A percentile compares a stretch with the other conserved stretches of the same genome.
phyloP scores from a whole-genome alignment of 2,329 filamentous ascomycete species.

The Lachnellula arida region DNA sequence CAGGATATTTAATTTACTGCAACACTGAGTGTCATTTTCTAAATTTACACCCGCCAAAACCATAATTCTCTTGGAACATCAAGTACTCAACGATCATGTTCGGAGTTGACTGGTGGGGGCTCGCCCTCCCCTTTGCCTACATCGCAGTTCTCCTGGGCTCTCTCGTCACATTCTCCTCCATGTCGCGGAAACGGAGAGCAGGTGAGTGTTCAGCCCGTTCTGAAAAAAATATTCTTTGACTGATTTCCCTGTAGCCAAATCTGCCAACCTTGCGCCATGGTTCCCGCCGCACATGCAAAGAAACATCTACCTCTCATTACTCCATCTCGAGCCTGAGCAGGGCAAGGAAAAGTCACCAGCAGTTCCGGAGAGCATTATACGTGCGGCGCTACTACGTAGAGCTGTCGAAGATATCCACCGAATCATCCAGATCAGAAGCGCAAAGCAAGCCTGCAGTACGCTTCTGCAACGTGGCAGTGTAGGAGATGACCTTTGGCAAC shows the following conservation, averaged over 20 bases:
- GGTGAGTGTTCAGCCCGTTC: slow-evolving; percentile 45
- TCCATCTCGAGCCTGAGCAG: slow-evolving; percentile 67
- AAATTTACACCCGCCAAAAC: neutral
- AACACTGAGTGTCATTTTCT: neutral
- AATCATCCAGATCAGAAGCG: slow-evolving; percentile 80
- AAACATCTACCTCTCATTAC: slow-evolving; percentile 88
- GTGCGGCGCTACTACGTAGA: slow-evolving; percentile 81
- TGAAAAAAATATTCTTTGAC: slow-evolving; percentile 14
- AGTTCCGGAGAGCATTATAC: slow-evolving; percentile 79
- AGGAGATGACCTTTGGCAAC: slow-evolving; percentile 92
- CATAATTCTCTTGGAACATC: neutral
- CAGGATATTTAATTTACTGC: neutral
- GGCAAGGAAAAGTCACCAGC: slow-evolving; percentile 61
- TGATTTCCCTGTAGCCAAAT: slow-evolving; percentile 52
- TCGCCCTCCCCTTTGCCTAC: slow-evolving; percentile 85
- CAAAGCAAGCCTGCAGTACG: slow-evolving; percentile 81
- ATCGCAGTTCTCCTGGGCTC: slow-evolving; percentile 81
- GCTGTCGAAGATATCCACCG: slow-evolving; percentile 91
- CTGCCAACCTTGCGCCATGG: slow-evolving; percentile 87
- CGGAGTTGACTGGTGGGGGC: slow-evolving; percentile 71
- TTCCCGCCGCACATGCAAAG: slow-evolving; percentile 87
- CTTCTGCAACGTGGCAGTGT: slow-evolving; percentile 87
- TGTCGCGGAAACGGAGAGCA: slow-evolving; percentile 91
- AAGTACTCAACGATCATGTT: slow-evolving; percentile 28
- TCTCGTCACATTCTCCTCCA: slow-evolving; percentile 83